Evolutionary conservation across 1,284 basidiomycete genomes (phyloP).

Genomic region (Marasmius tenuissimus): DNA sequence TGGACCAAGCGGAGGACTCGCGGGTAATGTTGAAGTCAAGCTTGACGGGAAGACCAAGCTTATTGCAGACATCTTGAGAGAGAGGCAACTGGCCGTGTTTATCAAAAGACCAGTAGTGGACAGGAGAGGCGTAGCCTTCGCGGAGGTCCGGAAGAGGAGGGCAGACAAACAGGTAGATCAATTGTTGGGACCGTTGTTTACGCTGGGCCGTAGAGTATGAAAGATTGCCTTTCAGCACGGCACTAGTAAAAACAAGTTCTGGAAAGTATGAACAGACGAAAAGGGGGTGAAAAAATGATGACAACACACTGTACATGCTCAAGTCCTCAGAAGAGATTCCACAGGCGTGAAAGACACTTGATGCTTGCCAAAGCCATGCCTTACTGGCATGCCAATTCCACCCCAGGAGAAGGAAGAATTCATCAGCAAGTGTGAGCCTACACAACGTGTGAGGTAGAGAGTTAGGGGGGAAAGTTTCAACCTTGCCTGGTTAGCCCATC

Average conservation of each 20-base stretch:
- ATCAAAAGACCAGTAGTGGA: neutral
- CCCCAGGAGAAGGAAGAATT: too few relatives aligned
- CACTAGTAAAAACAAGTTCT: neutral
- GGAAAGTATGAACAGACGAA: neutral
- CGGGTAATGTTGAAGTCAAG: neutral
- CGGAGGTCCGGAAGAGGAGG: neutral
- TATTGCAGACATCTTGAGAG: neutral
- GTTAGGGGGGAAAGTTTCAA: too few relatives aligned
- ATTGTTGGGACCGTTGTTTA: neutral
- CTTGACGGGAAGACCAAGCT: neutral
- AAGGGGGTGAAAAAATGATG: neutral
- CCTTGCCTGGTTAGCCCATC: too few relatives aligned
- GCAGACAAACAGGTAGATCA: neutral
- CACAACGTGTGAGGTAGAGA: too few relatives aligned
- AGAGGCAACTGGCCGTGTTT: neutral
- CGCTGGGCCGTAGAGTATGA: neutral
- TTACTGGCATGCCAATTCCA: too few relatives aligned
- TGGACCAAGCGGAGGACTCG: neutral
- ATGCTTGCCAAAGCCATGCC: neutral
- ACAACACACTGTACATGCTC: neutral
- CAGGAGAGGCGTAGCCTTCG: neutral
- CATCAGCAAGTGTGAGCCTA: too few relatives aligned
- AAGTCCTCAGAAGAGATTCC: neutral
- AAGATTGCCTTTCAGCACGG: neutral
- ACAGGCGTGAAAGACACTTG: neutral